These are phyloP conservation scores for Blastobotrys petasosporus DNA, from an alignment of 1,139 yeast species.

Conservation along the genomic window DNA sequence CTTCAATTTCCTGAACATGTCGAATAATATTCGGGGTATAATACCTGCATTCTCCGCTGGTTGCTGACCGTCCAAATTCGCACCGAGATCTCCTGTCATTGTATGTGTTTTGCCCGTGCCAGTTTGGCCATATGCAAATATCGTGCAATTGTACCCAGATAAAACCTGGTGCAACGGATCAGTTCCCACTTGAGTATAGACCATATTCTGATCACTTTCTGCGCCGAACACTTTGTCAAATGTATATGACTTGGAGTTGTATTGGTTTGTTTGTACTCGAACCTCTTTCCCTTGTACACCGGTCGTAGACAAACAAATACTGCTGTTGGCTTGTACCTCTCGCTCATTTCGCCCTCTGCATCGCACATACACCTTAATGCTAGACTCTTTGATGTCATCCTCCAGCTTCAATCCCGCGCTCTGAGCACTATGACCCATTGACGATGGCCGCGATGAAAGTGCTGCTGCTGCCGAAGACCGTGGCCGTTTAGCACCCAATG, in stretches of 20 bases:
- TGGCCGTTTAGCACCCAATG: no score
- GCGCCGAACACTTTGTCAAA: slow-evolving; percentile 70
- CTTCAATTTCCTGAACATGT: slow-evolving; percentile 17
- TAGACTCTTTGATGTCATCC: slow-evolving; percentile 22
- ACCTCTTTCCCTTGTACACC: slow-evolving; percentile 26
- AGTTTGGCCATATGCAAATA: slow-evolving; percentile 85
- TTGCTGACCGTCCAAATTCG: slow-evolving; percentile 15
- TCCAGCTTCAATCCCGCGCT: no score
- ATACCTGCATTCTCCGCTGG: slow-evolving; percentile 47
- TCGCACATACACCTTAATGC: slow-evolving; percentile 70
- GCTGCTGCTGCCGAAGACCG: no score
- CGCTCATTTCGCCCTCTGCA: slow-evolving; percentile 66
- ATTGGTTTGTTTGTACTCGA: slow-evolving; percentile 27
- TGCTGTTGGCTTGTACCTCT: slow-evolving; percentile 59
- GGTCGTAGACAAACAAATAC: slow-evolving; percentile 46
- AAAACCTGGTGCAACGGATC: slow-evolving; percentile 12
- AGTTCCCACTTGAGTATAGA: slow-evolving; percentile 52
- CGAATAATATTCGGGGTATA: slow-evolving; percentile 52
- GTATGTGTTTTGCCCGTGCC: slow-evolving; percentile 87
- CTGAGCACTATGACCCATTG: no score
- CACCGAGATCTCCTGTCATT: slow-evolving; percentile 63
- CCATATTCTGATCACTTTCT: slow-evolving; percentile 55
- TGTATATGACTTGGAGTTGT: slow-evolving; percentile 44
- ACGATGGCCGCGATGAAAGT: no score
- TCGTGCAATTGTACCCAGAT: slow-evolving; percentile 56